phyloP scores from a whole-genome alignment of 1,139 yeast species.

The Suzukiozyma palmioleophila region DNA sequence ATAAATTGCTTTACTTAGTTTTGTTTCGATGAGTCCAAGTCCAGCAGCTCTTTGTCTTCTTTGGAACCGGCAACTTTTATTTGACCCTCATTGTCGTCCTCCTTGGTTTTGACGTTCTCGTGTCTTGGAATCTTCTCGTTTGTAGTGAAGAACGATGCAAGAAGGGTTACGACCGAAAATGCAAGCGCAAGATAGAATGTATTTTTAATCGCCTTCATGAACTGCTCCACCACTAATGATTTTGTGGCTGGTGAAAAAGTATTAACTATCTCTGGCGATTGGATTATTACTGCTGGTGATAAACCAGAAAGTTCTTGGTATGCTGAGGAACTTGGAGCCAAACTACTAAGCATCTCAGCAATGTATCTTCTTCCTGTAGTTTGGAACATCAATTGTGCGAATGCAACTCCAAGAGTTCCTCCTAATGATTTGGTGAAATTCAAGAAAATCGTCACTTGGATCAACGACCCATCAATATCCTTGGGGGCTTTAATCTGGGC shows the following conservation, averaged over 20 bases:
- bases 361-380: conserved; percentile 23
- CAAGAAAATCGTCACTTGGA: conserved; percentile 45
- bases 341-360: conserved; percentile 10
- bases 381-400: conserved; percentile 46
- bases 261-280: conserved; percentile 27
- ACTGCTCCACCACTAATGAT: conserved; percentile 20
- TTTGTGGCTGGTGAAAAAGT: conserved; percentile 20
- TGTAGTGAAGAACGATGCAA: conserved; percentile 31
- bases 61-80: not conserved
- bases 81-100: conserved; percentile 9
- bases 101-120: conserved; percentile 19
- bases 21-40: not conserved
- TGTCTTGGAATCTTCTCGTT: conserved; percentile 36
- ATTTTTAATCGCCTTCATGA: conserved; percentile 36
- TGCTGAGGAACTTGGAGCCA: conserved; percentile 14
- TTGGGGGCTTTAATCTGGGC: conserved; percentile 56
- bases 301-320: conserved; percentile 14
- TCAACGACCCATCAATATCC: conserved; percentile 43
- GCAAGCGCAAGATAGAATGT: conserved; percentile 41
- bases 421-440: conserved; percentile 46
- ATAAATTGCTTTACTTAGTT: too few species aligned
- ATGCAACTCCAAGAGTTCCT: conserved; percentile 43
- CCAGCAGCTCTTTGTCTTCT: not conserved
- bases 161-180: conserved; percentile 23
- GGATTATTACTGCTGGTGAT: conserved; percentile 19